phyloP scores from a whole-genome alignment of 2,329 filamentous ascomycete genomes.

The Epichloe baconii region DNA sequence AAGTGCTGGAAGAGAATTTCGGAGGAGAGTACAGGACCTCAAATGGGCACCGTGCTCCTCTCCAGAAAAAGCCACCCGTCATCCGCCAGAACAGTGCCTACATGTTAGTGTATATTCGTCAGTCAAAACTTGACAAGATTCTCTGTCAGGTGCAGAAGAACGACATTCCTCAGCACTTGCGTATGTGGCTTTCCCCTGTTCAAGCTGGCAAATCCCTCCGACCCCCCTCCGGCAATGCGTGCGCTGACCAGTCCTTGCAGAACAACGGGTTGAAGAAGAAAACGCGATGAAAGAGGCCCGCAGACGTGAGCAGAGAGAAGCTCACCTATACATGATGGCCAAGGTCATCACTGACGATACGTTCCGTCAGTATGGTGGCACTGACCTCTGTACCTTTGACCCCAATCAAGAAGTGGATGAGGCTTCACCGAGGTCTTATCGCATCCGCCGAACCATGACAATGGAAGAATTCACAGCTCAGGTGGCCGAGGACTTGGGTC shows the following conservation, averaged over 20 bases:
- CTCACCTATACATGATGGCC: conserved; percentile 80
- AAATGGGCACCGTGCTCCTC: conserved; percentile 32
- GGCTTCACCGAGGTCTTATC: conserved; percentile 58
- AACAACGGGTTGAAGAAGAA: conserved; percentile 70
- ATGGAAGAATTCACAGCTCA: conserved; percentile 60
- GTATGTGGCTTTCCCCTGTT: conserved; percentile 29
- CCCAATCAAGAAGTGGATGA: conserved; percentile 49
- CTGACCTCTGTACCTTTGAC: conserved; percentile 66
- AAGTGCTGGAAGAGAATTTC: conserved; percentile 93
- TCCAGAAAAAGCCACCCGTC: conserved; percentile 43
- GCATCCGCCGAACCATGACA: conserved; percentile 60
- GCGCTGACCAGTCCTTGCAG: conserved; percentile 24
- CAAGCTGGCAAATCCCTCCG: too few relatives aligned
- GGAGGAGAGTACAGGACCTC: conserved; percentile 65
- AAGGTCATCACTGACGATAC: conserved; percentile 71
- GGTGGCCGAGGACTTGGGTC: conserved; percentile 56
- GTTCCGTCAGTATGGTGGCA: conserved; percentile 69
- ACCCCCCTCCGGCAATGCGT: background rate
- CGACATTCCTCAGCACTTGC: conserved; percentile 72
- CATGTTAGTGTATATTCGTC: conserved; percentile 96
- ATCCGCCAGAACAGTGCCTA: conserved; percentile 76
- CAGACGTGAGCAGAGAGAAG: conserved; percentile 82
- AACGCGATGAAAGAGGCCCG: conserved; percentile 60
- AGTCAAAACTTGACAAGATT: conserved; percentile 71
- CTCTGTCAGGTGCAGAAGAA: conserved; percentile 62